These are phyloP conservation scores for Coniochaeta prunicola DNA, from an alignment of 2,329 filamentous ascomycete species.

Conservation along the genomic window DNA sequence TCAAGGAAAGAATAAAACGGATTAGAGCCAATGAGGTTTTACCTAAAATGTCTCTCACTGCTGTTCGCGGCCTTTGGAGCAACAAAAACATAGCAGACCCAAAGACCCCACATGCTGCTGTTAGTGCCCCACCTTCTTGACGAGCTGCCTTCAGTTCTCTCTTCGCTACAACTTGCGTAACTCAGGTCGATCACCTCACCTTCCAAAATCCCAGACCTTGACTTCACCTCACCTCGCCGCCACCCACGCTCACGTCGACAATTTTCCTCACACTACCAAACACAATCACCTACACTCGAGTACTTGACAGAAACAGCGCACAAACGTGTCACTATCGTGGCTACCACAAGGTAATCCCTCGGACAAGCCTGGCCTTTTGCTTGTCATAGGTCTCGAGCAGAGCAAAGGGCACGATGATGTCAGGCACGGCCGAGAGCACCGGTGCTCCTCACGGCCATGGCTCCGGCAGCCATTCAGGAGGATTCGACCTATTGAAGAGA, in stretches of 20 bases:
- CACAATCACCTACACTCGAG: no score
- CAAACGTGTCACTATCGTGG: neutral
- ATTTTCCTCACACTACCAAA: neutral
- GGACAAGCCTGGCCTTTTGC: neutral
- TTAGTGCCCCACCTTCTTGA: neutral
- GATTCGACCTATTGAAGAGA: slow-evolving; percentile 50
- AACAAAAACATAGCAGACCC: neutral
- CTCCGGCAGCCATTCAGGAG: slow-evolving; percentile 28
- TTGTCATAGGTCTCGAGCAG: neutral
- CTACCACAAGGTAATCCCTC: neutral
- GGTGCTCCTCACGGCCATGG: neutral
- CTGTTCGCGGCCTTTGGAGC: neutral
- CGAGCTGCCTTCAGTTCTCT: neutral
- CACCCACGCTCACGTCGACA: neutral
- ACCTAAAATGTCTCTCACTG: no score
- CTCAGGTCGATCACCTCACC: neutral
- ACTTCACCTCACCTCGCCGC: neutral
- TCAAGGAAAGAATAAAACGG: no score
- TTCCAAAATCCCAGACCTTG: neutral
- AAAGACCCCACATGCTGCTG: neutral
- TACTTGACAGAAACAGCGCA: neutral
- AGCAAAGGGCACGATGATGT: slow-evolving; percentile 31
- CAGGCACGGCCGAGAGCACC: slow-evolving; percentile 30
- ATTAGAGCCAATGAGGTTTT: no score
- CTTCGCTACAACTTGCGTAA: neutral